These are phyloP conservation scores for Elsinoe ampelina DNA, from an alignment of 2,329 filamentous ascomycete species.

Conservation along the genomic window DNA sequence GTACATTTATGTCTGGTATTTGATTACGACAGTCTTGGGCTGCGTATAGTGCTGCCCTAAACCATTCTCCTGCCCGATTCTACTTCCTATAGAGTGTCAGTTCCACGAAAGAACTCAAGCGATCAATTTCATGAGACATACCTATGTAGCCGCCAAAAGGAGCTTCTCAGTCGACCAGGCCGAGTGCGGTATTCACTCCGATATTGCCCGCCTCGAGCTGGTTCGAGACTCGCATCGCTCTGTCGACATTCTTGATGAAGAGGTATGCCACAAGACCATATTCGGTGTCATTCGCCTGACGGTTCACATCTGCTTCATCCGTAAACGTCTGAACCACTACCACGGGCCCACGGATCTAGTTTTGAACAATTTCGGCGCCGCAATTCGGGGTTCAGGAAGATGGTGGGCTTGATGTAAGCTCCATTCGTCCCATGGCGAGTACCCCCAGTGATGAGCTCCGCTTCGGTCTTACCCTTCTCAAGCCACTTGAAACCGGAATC, in stretches of 20 bases:
- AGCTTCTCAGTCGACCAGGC: conserved; percentile 27
- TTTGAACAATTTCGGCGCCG: conserved; percentile 27
- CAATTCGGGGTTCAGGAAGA: conserved; percentile 38
- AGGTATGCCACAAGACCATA: conserved; percentile 26
- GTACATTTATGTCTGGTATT: background rate
- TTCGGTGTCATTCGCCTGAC: conserved; percentile 26
- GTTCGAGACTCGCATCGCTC: conserved; percentile 24
- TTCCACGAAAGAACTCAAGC: background rate
- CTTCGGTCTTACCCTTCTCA: background rate
- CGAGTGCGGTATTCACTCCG: conserved; percentile 24
- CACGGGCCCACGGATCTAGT: conserved; percentile 33
- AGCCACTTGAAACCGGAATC: background rate
- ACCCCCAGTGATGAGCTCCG: background rate
- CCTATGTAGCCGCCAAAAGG: conserved; percentile 34
- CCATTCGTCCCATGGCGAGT: background rate
- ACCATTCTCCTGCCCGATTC: background rate
- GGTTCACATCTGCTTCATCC: conserved; percentile 28
- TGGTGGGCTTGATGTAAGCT: conserved; percentile 33
- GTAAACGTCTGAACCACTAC: conserved; percentile 29
- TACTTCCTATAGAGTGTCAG: background rate
- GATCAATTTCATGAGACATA: background rate
- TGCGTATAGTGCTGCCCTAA: background rate
- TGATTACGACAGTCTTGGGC: background rate
- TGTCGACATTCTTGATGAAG: conserved; percentile 27
- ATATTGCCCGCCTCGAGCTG: background rate